Conservation (phyloP, 2,329 filamentous ascomycete species). For the Colletotrichum sp. region DNA sequence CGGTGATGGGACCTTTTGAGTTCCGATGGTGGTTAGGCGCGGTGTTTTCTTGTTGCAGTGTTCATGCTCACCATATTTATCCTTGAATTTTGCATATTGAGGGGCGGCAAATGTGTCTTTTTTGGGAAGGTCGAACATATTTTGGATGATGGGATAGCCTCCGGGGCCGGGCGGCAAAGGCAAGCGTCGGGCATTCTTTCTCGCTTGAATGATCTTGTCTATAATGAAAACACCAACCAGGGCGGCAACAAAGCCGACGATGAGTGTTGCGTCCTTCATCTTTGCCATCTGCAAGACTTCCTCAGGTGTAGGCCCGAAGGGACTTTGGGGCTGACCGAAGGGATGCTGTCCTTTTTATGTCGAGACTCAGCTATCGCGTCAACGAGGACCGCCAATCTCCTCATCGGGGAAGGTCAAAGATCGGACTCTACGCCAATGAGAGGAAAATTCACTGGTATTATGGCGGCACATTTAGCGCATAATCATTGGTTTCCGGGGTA, state of each 20-base stretch:
- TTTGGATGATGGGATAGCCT: slow-evolving; percentile 47
- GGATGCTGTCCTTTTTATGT: background rate
- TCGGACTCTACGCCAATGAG: background rate
- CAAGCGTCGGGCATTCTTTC: background rate
- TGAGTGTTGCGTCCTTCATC: background rate
- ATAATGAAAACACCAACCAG: background rate
- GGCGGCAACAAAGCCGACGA: background rate
- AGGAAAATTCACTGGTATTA: background rate
- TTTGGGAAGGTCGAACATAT: slow-evolving; percentile 47
- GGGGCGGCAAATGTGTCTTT: slow-evolving; percentile 29
- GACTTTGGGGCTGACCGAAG: background rate
- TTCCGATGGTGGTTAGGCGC: background rate
- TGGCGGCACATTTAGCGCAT: background rate
- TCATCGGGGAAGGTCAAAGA: background rate
- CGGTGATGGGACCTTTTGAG: slow-evolving; percentile 26
- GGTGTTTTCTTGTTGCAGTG: background rate
- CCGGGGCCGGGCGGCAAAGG: slow-evolving; percentile 29
- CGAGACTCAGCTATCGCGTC: background rate
- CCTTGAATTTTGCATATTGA: slow-evolving; percentile 38
- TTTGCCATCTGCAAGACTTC: background rate
- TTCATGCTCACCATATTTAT: slow-evolving; percentile 26
- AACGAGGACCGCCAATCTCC: background rate
- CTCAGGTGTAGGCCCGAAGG: background rate
- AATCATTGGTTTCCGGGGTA: background rate
- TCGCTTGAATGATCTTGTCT: background rate